Percentiles rank a stretch among this genome's conserved stretches.
Evolutionary conservation across 768 basidiomycete species (phyloP).

Genomic region (Suillus variegatus): DNA sequence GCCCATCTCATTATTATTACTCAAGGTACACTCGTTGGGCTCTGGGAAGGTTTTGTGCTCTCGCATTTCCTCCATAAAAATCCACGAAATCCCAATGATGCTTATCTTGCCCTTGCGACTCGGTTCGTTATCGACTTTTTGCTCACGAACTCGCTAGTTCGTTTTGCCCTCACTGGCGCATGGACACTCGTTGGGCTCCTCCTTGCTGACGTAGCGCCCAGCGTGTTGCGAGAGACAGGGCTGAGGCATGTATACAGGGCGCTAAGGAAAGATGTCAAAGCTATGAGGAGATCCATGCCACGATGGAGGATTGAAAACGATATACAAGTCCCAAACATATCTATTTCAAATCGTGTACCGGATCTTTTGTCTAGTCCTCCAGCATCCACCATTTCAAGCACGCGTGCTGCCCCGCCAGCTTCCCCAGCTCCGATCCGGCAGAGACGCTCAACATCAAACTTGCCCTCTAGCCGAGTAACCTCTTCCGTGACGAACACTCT

Average conservation of each 20-base stretch:
- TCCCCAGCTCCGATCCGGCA: constrained; percentile 16
- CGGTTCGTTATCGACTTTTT: constrained; percentile 72
- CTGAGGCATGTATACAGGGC: constrained; percentile 38
- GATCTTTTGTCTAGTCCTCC: constrained; percentile 10
- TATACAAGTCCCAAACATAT: background rate
- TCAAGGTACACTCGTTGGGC: constrained; percentile 63
- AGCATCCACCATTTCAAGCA: constrained; percentile 18
- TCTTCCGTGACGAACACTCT: constrained; percentile 6
- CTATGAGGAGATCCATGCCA: constrained; percentile 32
- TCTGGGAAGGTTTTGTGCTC: constrained; percentile 81
- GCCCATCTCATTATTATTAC: background rate
- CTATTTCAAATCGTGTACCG: background rate
- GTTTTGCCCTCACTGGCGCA: constrained; percentile 45
- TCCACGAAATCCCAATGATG: constrained; percentile 60
- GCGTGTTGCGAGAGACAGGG: constrained; percentile 47
- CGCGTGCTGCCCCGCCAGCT: constrained; percentile 21
- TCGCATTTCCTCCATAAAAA: constrained; percentile 71
- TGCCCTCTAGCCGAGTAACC: constrained; percentile 23
- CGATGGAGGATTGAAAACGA: constrained; percentile 35
- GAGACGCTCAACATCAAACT: constrained; percentile 15
- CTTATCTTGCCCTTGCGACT: constrained; percentile 65
- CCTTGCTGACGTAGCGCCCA: constrained; percentile 51
- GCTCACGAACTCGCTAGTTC: constrained; percentile 54
- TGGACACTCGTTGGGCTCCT: constrained; percentile 59
- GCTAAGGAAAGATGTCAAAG: constrained; percentile 35